These are phyloP conservation scores for Aspergillus nomiae DNA, from an alignment of 2,329 filamentous ascomycete genomes.

Conservation along the genomic window DNA sequence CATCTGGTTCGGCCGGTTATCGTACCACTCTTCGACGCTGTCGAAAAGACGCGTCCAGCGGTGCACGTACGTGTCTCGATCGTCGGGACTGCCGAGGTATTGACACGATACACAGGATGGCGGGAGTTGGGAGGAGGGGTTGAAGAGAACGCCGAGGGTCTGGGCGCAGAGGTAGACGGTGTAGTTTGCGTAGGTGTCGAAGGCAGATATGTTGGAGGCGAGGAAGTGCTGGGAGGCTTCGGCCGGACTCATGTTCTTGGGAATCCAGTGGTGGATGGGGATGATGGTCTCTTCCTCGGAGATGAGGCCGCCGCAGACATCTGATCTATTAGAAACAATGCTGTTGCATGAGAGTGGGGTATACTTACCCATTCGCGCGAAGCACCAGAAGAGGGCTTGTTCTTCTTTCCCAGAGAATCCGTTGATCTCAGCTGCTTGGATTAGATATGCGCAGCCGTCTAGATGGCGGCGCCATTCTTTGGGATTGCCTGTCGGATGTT, in stretches of 20 bases:
- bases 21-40: slow-evolving; percentile 47
- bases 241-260: slow-evolving; percentile 22
- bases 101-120: slow-evolving; percentile 19
- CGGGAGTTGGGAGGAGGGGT: slow-evolving; percentile 10
- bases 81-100: slow-evolving; percentile 21
- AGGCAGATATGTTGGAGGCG: slow-evolving; percentile 30
- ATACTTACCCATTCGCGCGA: slow-evolving; percentile 52
- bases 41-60: slow-evolving; percentile 45
- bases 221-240: slow-evolving; percentile 27
- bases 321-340: slow-evolving; percentile 20
- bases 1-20: slow-evolving; percentile 31
- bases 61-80: slow-evolving; percentile 25
- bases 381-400: slow-evolving; percentile 58
- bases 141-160: slow-evolving; percentile 44
- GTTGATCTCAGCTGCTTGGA: slow-evolving; percentile 54
- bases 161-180: slow-evolving; percentile 53
- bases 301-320: slow-evolving; percentile 57
- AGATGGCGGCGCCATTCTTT: slow-evolving; percentile 56
- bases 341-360: neutral
- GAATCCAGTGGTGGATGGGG: slow-evolving; percentile 50
- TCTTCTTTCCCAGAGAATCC: slow-evolving; percentile 54
- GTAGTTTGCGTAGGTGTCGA: slow-evolving; percentile 55
- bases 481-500: slow-evolving; percentile 29
- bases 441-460: slow-evolving; percentile 55
- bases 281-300: slow-evolving; percentile 55